Base-by-base conservation (phyloP, 1,284 basidiomycete genomes). In the Cutaneotrichosporon sp. region DNA sequence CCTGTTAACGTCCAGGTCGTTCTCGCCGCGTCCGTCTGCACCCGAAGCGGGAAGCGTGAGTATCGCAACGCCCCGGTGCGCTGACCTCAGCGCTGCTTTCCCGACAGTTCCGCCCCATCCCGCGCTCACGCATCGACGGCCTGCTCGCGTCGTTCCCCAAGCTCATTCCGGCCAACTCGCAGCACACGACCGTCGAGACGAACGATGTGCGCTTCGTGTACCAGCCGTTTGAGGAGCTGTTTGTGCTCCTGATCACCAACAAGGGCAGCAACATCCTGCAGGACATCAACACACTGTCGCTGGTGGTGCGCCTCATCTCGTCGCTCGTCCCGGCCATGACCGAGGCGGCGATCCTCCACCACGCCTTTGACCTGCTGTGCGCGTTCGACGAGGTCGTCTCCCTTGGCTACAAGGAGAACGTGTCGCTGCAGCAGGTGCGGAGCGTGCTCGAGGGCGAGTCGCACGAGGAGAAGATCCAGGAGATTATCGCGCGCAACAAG, bases 401-500 rank as follows among this genome's bases (percentile, higher is more conserved):
- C 70, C 78, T 97, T 69, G 97, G 97, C 1, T 98, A 95, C 81
- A 84, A 94, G 73, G 97, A 99, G 80, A 89, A 91, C 66, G 90
- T 97, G 57, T 93, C 90, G 73, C 81, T 99, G 53, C 87, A 90
- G 78, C 95, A 98, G 79, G 91, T 99, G 50, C 84, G 92, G 69
- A 95, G 85, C 72, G 88, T 97, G 43, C 82, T 99, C 69, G 97
- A 98, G 83, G 98, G 97, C 89, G 97, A 99, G 82, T 92, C 89
- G 80, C 97, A 99, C 81, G 97, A 99, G 79, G 97, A 99, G 82
- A 98, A 97, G 83, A 98, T 99, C 67, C 95, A 99, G 77, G 97
- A 99, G 73, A 99, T 99, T 78, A 99, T 99, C 71, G 91, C 94
- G 22, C 84, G 90, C 87, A 99, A 99, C 84, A 99, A 99, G 82